These are phyloP conservation scores for Hyaloscypha finlandica DNA, from an alignment of 495 filamentous ascomycete genomes.

Conservation along the genomic window DNA sequence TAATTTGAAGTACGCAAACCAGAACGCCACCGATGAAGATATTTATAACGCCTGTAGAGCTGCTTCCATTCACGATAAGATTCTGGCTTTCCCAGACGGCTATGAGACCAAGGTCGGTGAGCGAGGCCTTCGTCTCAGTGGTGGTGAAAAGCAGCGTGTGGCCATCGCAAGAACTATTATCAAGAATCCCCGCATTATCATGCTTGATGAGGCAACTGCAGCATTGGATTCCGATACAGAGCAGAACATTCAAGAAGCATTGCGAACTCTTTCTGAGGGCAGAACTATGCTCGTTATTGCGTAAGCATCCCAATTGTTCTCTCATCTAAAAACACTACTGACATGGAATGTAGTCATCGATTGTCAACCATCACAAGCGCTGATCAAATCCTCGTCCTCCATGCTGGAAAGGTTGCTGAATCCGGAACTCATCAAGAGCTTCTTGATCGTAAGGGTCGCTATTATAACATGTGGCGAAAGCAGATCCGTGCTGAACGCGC, in stretches of 20 bases:
- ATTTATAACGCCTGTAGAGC: constrained; percentile 87
- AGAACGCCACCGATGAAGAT: constrained; percentile 78
- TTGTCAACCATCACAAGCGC: constrained; percentile 93
- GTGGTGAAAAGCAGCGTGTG: constrained; percentile 95
- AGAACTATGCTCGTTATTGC: constrained; percentile 75
- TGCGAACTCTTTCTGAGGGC: constrained; percentile 75
- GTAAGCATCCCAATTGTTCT: constrained; percentile 40
- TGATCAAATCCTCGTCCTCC: constrained; percentile 92
- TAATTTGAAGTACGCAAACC: constrained; percentile 94
- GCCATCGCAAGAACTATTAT: constrained; percentile 96
- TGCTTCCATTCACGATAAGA: constrained; percentile 95
- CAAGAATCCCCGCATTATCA: constrained; percentile 93
- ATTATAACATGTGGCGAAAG: constrained; percentile 94
- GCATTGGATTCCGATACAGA: constrained; percentile 95
- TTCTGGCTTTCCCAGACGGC: constrained; percentile 87
- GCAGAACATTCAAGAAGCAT: constrained; percentile 88
- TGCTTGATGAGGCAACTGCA: constrained; percentile 95
- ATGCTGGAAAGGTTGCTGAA: constrained; percentile 81
- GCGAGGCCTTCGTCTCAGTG: constrained; percentile 87
- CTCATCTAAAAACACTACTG: background rate
- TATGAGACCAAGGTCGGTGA: constrained; percentile 95
- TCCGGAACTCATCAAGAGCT: constrained; percentile 85
- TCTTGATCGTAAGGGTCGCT: constrained; percentile 73
- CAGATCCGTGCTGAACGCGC: constrained; percentile 88
- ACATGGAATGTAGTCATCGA: constrained; percentile 59